Evolutionary conservation across 2,329 filamentous ascomycete species (phyloP).

Genomic region (Pyrenophora teres): DNA sequence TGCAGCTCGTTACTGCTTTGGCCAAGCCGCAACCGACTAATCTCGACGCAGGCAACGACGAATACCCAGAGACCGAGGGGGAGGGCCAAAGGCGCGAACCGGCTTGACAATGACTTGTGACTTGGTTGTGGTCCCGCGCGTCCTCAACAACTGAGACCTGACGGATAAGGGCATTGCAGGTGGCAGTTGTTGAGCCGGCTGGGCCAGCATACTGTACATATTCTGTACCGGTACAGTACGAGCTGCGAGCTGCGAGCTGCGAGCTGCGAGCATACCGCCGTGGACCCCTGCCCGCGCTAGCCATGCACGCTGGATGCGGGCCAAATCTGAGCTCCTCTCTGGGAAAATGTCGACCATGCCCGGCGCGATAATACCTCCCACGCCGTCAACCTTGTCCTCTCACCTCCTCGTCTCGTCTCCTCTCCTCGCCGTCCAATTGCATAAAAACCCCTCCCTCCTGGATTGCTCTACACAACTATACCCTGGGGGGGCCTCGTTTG

Average conservation of each 20-base stretch:
- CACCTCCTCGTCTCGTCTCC: slow-evolving; percentile 22
- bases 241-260: background rate
- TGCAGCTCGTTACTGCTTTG: slow-evolving; percentile 30
- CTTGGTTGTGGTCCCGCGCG: background rate
- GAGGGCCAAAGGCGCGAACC: background rate
- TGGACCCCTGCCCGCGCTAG: slow-evolving; percentile 17
- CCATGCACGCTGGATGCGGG: slow-evolving; percentile 1
- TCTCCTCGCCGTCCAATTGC: slow-evolving; percentile 25
- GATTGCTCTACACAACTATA: slow-evolving; percentile 17
- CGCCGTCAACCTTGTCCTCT: slow-evolving; percentile 26
- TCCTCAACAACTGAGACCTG: slow-evolving; percentile 23
- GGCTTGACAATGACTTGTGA: background rate
- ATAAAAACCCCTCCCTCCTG: slow-evolving; percentile 12
- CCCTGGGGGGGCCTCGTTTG: slow-evolving; percentile 7
- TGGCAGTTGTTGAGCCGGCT: slow-evolving; percentile 11
- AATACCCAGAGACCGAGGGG: slow-evolving; percentile 17
- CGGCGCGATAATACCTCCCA: slow-evolving; percentile 29
- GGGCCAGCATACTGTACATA: slow-evolving; percentile 1
- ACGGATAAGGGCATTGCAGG: background rate
- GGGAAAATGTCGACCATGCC: slow-evolving; percentile 33
- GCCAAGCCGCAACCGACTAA: slow-evolving; percentile 32
- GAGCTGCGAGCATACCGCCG: slow-evolving; percentile 18
- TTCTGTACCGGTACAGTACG: background rate
- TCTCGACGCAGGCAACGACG: slow-evolving; percentile 34
- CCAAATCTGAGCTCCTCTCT: slow-evolving; percentile 16